Evolutionary conservation across 139 green algal species (phyloP).

Genomic region (Picochlorum sp.): DNA sequence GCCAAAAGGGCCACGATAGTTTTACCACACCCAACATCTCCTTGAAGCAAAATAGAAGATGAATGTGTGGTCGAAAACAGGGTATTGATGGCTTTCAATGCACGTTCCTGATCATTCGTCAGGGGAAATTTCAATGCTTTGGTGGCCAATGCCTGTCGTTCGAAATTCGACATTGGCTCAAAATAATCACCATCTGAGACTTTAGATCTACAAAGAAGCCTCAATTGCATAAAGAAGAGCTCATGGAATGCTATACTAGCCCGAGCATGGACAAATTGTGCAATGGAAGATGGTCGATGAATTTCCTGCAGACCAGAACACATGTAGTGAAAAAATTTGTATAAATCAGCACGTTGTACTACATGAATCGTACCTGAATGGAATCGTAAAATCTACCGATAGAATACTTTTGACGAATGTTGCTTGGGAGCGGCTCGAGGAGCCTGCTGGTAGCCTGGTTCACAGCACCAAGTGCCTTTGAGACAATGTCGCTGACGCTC

Average conservation of each 20-base stretch:
- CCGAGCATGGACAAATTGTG: constrained; percentile 25
- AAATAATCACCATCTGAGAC: constrained; percentile 3
- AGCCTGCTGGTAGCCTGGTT: too few species aligned
- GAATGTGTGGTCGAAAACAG: constrained; percentile 35
- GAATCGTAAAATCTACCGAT: too few species aligned
- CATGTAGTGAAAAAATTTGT: too few species aligned
- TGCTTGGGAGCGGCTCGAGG: too few species aligned
- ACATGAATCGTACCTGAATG: too few species aligned
- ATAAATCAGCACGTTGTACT: too few species aligned
- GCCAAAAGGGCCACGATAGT: constrained; percentile 82
- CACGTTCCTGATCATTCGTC: constrained; percentile 39
- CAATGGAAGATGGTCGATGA: constrained; percentile 35
- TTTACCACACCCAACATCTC: constrained; percentile 95
- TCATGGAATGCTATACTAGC: constrained; percentile 74
- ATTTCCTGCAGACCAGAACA: constrained; percentile 24
- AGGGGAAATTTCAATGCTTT: constrained; percentile 38
- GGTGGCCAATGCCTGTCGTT: constrained; percentile 19
- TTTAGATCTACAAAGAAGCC: constrained; percentile 38
- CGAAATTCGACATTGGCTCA: constrained; percentile 9
- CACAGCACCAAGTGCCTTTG: too few species aligned
- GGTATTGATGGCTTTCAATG: constrained; percentile 28
- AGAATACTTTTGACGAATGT: too few species aligned
- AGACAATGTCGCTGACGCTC: not conserved
- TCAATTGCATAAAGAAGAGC: constrained; percentile 75
- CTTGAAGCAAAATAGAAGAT: constrained; percentile 82